These are phyloP conservation scores for Xylaria hypoxylon DNA, from an alignment of 2,329 filamentous ascomycete genomes.

Conservation along the genomic window DNA sequence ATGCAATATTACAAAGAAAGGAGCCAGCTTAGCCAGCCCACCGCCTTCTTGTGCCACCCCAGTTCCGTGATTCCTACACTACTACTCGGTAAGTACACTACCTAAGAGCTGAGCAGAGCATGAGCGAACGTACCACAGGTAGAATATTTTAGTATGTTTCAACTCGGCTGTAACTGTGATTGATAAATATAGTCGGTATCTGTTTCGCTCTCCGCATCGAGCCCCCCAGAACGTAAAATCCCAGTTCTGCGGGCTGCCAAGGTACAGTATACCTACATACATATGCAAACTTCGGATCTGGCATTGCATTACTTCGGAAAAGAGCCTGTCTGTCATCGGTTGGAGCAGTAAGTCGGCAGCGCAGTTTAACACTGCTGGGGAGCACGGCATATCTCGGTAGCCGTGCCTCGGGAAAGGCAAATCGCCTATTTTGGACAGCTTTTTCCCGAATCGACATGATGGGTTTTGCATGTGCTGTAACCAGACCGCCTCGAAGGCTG, in stretches of 20 bases:
- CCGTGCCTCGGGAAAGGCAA: constrained; percentile 25
- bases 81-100: too few relatives aligned
- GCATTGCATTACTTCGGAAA: constrained; percentile 35
- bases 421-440: constrained; percentile 24
- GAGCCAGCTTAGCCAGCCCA: constrained; percentile 7
- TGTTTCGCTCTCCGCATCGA: constrained; percentile 32
- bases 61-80: background rate
- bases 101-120: background rate
- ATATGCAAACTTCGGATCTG: constrained; percentile 40
- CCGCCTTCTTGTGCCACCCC: constrained; percentile 19
- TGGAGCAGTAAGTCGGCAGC: constrained; percentile 3
- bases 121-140: background rate
- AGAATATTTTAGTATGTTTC: background rate
- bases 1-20: constrained; percentile 8
- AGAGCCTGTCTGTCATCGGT: constrained; percentile 7
- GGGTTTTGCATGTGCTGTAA: constrained; percentile 22
- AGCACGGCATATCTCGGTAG: constrained; percentile 30
- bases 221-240: constrained; percentile 12
- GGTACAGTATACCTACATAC: constrained; percentile 24
- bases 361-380: constrained; percentile 19
- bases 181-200: constrained; percentile 28
- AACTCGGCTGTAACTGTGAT: constrained; percentile 11
- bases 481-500: constrained; percentile 14
- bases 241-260: constrained; percentile 37
- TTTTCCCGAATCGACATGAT: constrained; percentile 20